A percentile compares a stretch with the other conserved stretches of the same genome.
Evolutionary conservation across 2,329 filamentous ascomycete genomes (phyloP).

Genomic region (Sordariomycetes sp.): DNA sequence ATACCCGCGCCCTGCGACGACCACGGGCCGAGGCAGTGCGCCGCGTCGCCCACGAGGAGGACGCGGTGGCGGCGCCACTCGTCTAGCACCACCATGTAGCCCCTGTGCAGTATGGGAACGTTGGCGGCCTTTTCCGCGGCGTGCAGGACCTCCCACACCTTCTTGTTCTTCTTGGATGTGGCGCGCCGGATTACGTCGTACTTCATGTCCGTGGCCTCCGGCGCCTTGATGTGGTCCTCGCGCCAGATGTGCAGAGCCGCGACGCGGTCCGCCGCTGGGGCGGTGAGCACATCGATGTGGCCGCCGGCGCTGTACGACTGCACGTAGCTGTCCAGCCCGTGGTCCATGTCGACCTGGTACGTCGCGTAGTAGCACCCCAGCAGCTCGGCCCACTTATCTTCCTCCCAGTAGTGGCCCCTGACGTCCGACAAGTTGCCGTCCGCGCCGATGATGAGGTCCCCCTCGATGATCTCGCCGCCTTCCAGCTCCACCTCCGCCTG

Average conservation of each 20-base stretch:
- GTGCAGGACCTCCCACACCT: not conserved
- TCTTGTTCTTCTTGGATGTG: not conserved
- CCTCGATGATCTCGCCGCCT: not conserved
- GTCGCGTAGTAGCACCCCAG: not conserved
- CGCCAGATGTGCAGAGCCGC: constrained; percentile 1
- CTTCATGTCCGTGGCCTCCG: not conserved
- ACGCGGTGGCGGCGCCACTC: not conserved
- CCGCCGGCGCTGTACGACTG: not conserved
- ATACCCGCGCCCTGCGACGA: not conserved
- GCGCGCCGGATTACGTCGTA: not conserved
- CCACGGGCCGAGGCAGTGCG: not conserved
- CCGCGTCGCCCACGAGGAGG: not conserved
- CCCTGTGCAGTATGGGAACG: not conserved
- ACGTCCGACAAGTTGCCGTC: not conserved
- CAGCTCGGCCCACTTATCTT: not conserved
- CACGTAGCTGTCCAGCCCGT: not conserved
- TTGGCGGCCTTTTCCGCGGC: not conserved
- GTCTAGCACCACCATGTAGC: not conserved
- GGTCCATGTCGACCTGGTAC: not conserved
- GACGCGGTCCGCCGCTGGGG: not conserved
- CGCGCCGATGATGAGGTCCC: not conserved
- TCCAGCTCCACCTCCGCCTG: not conserved
- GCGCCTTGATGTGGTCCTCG: not conserved
- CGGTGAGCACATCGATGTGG: not conserved
- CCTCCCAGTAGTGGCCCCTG: not conserved